These are phyloP conservation scores for Aspergillus avenaceus DNA, from an alignment of 495 filamentous ascomycete species.

Conservation along the genomic window DNA sequence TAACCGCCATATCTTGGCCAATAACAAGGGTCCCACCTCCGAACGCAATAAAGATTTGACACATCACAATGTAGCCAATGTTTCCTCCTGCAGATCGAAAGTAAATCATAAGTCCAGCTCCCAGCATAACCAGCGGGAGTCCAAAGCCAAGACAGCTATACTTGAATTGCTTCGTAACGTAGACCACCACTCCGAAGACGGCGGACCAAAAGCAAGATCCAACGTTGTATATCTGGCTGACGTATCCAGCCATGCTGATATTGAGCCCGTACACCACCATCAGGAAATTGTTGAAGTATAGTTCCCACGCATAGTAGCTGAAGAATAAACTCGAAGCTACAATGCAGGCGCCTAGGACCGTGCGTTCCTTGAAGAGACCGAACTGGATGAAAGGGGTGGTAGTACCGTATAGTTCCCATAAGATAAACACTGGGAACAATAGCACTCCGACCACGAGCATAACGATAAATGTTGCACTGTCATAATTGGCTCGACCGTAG, in stretches of 20 bases:
- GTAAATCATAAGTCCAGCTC: slow-evolving; percentile 62
- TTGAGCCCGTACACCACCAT: slow-evolving; percentile 62
- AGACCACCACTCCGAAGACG: slow-evolving; percentile 55
- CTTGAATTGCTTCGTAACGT: slow-evolving; percentile 53
- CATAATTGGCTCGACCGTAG: slow-evolving; percentile 46
- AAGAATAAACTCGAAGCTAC: slow-evolving; percentile 53
- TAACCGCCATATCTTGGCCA: slow-evolving; percentile 62
- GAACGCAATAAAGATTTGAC: slow-evolving; percentile 71
- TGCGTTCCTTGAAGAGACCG: slow-evolving; percentile 56
- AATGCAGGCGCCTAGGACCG: slow-evolving; percentile 59
- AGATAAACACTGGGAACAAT: slow-evolving; percentile 51
- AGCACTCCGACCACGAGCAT: slow-evolving; percentile 54
- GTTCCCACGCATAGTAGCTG: slow-evolving; percentile 64
- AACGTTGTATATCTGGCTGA: slow-evolving; percentile 66
- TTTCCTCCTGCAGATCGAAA: slow-evolving; percentile 59
- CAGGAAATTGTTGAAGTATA: slow-evolving; percentile 66
- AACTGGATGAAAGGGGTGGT: slow-evolving; percentile 59
- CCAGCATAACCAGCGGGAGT: slow-evolving; percentile 59
- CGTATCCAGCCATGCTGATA: slow-evolving; percentile 57
- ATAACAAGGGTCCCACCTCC: slow-evolving; percentile 57
- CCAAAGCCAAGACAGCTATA: slow-evolving; percentile 56
- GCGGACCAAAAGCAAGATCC: slow-evolving; percentile 63
- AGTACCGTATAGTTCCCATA: slow-evolving; percentile 57
- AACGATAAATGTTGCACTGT: slow-evolving; percentile 47
- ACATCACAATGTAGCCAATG: slow-evolving; percentile 71